Base-by-base conservation (phyloP, 129 eudicot genomes). In the Scalesia atractyloides region DNA sequence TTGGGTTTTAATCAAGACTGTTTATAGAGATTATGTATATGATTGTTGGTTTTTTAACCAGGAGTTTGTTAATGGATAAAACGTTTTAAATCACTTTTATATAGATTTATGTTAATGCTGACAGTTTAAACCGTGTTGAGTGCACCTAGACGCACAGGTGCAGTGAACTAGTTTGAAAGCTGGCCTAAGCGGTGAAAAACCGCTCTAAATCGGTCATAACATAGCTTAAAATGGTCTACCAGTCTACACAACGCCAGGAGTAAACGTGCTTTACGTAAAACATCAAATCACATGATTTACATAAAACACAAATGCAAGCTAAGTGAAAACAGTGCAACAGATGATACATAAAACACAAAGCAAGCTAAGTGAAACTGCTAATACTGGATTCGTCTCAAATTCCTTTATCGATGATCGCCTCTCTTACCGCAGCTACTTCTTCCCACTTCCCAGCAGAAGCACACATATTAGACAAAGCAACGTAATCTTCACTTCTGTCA, bases 381-480 rank as follows among this genome's bases (percentile, higher is more conserved):
- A 46, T 76, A 67, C 90, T 30, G 85, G 85, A 48, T 72, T 82
- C 30, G 53, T 73, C 69, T 76, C 74, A 9, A 9, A 80, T 53
- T 24, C 83, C 73, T 71, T 69, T 77, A 44, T 60, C 59, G 53
- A 34, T 77, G 74, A 86, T 86, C 56, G 19, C 68, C 44, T 74
- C 76, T 66, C 90, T 73, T 16, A 86, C 83, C 13, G 51, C 57
- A 26, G 73, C 82, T 64, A 82, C 87, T 58, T 86, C 85, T 26
- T 82, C 80, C 87, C 90, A 86, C 79, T 76, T 86, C 41, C 73
- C 80, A 5, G 79, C 85, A 53, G 68, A 76, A 64, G 90, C 90
- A 76, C 80, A 77, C 15, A 82, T 73, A 80, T 82, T 86, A 11
- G 87, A 82, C 56, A 80, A 80, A 64, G 85, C 87, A 75, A 82